phyloP scores from a whole-genome alignment of 2,329 filamentous ascomycete species.

The Fusarium sterilihyphosum region DNA sequence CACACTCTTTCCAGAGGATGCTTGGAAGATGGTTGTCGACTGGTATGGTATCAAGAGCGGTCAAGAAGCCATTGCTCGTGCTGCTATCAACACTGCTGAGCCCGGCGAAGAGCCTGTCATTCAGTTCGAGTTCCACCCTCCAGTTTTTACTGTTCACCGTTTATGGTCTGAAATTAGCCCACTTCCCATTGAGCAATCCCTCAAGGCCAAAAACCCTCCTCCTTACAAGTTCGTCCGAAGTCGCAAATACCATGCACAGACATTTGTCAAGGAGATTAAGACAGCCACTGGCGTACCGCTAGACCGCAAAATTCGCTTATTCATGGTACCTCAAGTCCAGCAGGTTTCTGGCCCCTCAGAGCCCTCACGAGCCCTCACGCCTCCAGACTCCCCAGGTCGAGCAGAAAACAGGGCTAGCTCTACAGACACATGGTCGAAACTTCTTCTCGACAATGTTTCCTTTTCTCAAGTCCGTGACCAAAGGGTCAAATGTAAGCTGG shows the following conservation, averaged over 20 bases:
- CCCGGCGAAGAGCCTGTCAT: slow-evolving; percentile 70
- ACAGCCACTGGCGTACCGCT: slow-evolving; percentile 71
- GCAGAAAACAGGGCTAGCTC: slow-evolving; percentile 36
- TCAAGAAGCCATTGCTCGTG: slow-evolving; percentile 77
- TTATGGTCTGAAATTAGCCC: slow-evolving; percentile 71
- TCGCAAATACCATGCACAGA: slow-evolving; percentile 73
- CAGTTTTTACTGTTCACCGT: slow-evolving; percentile 85
- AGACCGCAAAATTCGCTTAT: slow-evolving; percentile 79
- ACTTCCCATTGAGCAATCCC: slow-evolving; percentile 63
- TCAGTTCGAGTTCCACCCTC: slow-evolving; percentile 84
- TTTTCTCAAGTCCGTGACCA: slow-evolving; percentile 58
- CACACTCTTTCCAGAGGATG: slow-evolving; percentile 78
- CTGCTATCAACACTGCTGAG: slow-evolving; percentile 79
- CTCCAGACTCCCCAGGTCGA: slow-evolving; percentile 53
- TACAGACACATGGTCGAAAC: slow-evolving; percentile 52
- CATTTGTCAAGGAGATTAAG: slow-evolving; percentile 83
- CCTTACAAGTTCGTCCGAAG: slow-evolving; percentile 77
- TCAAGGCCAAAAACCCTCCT: slow-evolving; percentile 69
- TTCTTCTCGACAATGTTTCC: slow-evolving; percentile 60
- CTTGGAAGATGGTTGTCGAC: slow-evolving; percentile 81
- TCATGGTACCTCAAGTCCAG: slow-evolving; percentile 66
- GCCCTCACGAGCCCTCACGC: slow-evolving; percentile 51
- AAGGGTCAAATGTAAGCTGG: slow-evolving; percentile 37
- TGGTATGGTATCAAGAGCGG: slow-evolving; percentile 83
- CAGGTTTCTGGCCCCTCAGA: slow-evolving; percentile 48